A percentile compares a stretch with the other conserved stretches of the same genome.
Conservation (phyloP, 257 asterid genomes). For the Mitragyna speciosa region DNA sequence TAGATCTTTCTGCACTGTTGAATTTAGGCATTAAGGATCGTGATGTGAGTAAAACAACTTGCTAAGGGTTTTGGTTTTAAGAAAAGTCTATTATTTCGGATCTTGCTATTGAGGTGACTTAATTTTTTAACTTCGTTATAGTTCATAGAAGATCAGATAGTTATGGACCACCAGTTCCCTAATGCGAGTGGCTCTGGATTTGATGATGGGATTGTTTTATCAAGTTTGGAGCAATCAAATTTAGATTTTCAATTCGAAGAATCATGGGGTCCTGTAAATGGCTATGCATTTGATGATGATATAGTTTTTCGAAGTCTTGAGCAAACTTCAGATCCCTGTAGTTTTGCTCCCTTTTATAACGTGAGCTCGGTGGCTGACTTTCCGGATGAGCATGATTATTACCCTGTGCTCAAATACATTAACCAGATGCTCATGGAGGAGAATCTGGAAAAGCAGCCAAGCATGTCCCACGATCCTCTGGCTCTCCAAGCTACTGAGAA, state of each 20-base stretch:
- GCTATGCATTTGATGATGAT: conserved; percentile 26
- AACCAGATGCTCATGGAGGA: conserved; percentile 81
- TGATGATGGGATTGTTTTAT: conserved; percentile 21
- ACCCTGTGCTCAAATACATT: conserved; percentile 70
- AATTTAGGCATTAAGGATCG: no score
- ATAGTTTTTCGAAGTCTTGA: conserved; percentile 22
- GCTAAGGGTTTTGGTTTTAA: neutral
- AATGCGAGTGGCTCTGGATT: conserved; percentile 25
- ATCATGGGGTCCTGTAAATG: conserved; percentile 9
- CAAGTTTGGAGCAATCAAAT: conserved; percentile 40
- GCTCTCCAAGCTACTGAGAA: conserved; percentile 78
- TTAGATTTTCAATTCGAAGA: neutral
- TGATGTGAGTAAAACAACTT: no score
- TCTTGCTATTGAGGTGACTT: neutral
- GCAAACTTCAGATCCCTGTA: conserved; percentile 30
- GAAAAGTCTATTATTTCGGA: neutral
- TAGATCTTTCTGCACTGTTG: neutral
- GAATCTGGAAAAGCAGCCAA: conserved; percentile 64
- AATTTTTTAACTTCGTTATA: neutral
- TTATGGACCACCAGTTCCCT: neutral
- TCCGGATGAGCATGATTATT: conserved; percentile 69
- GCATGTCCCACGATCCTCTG: conserved; percentile 81
- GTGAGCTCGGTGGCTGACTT: conserved; percentile 56
- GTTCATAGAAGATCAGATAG: neutral
- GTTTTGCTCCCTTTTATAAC: conserved; percentile 40